These are phyloP conservation scores for Cladosporium sp. DNA, from an alignment of 2,329 filamentous ascomycete genomes.

Conservation along the genomic window DNA sequence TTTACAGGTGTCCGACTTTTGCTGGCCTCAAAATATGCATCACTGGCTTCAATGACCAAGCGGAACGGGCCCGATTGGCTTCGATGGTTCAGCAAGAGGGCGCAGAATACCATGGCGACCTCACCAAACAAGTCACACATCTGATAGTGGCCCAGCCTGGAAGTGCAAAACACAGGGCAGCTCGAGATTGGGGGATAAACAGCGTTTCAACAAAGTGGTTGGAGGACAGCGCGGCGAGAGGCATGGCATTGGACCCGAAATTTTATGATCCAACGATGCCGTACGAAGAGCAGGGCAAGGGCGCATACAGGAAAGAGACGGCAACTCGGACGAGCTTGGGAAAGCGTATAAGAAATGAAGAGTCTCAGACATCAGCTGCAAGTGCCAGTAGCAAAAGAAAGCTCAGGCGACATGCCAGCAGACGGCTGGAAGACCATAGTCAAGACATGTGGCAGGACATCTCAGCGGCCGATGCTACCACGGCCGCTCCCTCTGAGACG, in stretches of 20 bases:
- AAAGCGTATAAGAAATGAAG: conserved; percentile 60
- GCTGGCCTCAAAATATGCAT: conserved; percentile 64
- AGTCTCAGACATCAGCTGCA: conserved; percentile 28
- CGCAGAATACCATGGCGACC: conserved; percentile 81
- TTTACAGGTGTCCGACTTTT: conserved; percentile 66
- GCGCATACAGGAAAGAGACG: conserved; percentile 63
- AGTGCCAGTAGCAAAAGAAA: conserved; percentile 64
- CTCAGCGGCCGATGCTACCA: conserved; percentile 45
- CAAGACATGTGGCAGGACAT: conserved; percentile 92
- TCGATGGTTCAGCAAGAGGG: conserved; percentile 56
- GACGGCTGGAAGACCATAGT: conserved; percentile 75
- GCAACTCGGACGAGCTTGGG: conserved; percentile 48
- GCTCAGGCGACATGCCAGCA: conserved; percentile 81
- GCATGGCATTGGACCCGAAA: conserved; percentile 87
- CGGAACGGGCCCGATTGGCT: conserved; percentile 69
- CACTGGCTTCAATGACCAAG: conserved; percentile 67
- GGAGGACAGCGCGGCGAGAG: conserved; percentile 74
- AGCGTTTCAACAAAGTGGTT: conserved; percentile 86
- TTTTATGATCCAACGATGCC: conserved; percentile 77
- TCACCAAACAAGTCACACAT: conserved; percentile 84
- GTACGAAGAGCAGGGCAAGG: conserved; percentile 68
- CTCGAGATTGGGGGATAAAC: conserved; percentile 76
- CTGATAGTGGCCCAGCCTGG: conserved; percentile 76
- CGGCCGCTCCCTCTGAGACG: conserved; percentile 24
- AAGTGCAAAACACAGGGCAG: conserved; percentile 87